Percentiles rank a stretch among this genome's conserved stretches.
phyloP scores from a whole-genome alignment of 495 filamentous ascomycete species.

The Penicillium chermesinum region DNA sequence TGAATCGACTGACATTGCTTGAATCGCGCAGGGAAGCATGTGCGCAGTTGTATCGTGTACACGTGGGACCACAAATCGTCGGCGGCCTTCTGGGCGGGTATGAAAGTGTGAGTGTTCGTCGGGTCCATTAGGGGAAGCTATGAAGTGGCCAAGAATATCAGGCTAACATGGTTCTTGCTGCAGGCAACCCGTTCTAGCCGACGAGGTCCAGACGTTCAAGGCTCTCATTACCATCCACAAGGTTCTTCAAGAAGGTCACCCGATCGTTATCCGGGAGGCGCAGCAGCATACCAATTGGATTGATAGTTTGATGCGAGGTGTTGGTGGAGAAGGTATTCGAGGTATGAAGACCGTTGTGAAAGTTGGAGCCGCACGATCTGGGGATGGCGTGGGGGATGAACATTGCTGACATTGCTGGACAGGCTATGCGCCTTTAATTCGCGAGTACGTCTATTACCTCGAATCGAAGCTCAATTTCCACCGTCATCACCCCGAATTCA shows the following conservation, averaged over 20 bases:
- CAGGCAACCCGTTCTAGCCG: constrained; percentile 91
- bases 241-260: constrained; percentile 94
- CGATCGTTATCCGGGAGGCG: constrained; percentile 78
- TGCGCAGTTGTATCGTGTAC: constrained; percentile 95
- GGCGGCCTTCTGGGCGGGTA: constrained; percentile 90
- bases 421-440: constrained; percentile 89
- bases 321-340: constrained; percentile 79
- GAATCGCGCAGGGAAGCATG: constrained; percentile 73
- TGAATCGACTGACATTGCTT: constrained; percentile 11
- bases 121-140: background rate
- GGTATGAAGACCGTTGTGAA: constrained; percentile 37
- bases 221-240: constrained; percentile 91
- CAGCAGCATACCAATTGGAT: constrained; percentile 87
- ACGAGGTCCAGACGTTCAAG: constrained; percentile 93
- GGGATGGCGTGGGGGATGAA: background rate
- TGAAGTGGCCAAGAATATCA: constrained; percentile 3
- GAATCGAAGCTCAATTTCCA: constrained; percentile 92
- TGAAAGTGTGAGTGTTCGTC: constrained; percentile 77
- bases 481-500: constrained; percentile 94
- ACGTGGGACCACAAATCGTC: constrained; percentile 99
- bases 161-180: background rate
- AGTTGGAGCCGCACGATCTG: background rate
- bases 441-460: constrained; percentile 92
- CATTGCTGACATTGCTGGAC: constrained; percentile 14
- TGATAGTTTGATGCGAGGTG: constrained; percentile 82